These are phyloP conservation scores for Adansonia digitata DNA, from an alignment of 345 rosid species.

Conservation along the genomic window DNA sequence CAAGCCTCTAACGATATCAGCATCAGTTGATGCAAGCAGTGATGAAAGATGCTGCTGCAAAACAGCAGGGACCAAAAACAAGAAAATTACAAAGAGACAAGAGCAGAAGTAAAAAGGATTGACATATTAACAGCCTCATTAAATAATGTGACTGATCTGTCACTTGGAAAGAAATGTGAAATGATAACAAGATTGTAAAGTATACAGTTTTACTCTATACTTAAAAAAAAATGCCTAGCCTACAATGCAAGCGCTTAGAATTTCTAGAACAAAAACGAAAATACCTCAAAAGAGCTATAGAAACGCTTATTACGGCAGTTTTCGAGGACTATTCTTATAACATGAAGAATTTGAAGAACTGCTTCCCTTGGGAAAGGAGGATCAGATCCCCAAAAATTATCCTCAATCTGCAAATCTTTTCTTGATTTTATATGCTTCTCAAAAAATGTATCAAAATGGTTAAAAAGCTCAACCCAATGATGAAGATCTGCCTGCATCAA, in stretches of 20 bases:
- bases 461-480: constrained; percentile 98
- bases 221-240: too few relatives aligned
- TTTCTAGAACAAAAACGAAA: constrained; percentile 10
- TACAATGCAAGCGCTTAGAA: background rate
- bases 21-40: constrained; percentile 90
- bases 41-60: constrained; percentile 93
- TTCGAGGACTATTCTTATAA: constrained; percentile 81
- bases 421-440: constrained; percentile 83
- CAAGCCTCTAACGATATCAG: constrained; percentile 93
- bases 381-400: constrained; percentile 59
- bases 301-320: constrained; percentile 93
- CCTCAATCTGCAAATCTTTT: constrained; percentile 81
- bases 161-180: background rate
- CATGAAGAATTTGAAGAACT: constrained; percentile 87
- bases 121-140: background rate
- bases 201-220: background rate
- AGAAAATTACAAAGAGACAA: background rate
- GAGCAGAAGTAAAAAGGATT: background rate
- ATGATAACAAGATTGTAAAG: background rate
- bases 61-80: constrained; percentile 12
- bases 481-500: constrained; percentile 86
- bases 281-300: constrained; percentile 90
- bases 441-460: constrained; percentile 86
- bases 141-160: background rate
- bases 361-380: constrained; percentile 85